A percentile compares a stretch with the other conserved stretches of the same genome.
phyloP scores from a whole-genome alignment of 2,329 filamentous ascomycete species.

The Calonectria leucothoes region DNA sequence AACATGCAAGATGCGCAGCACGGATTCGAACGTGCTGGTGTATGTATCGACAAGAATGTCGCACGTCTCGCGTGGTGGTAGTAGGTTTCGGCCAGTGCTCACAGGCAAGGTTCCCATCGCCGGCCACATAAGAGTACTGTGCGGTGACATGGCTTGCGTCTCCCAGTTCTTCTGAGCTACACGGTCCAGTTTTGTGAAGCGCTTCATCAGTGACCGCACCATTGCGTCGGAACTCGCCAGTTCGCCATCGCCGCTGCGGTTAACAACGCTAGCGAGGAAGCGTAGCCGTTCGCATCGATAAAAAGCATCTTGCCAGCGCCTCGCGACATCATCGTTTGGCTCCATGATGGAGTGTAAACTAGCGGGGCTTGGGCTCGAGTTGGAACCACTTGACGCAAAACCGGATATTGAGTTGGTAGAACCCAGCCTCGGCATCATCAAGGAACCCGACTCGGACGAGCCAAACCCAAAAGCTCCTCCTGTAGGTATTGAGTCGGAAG shows the following conservation, averaged over 20 bases:
- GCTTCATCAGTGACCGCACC: slow-evolving; percentile 12
- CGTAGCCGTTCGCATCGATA: slow-evolving; percentile 5
- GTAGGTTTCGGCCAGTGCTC: slow-evolving; percentile 1
- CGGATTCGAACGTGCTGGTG: slow-evolving; percentile 62
- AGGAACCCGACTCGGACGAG: not conserved
- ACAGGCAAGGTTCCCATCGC: not conserved
- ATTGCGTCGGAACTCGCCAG: not conserved
- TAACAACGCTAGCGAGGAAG: slow-evolving; percentile 1
- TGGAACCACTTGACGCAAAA: not conserved
- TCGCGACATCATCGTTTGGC: not conserved
- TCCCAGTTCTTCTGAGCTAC: slow-evolving; percentile 5
- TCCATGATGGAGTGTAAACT: not conserved
- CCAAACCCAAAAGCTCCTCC: not conserved
- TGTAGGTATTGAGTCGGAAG: not conserved
- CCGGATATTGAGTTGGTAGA: not conserved
- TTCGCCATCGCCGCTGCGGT: not conserved
- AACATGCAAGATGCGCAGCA: slow-evolving; percentile 64
- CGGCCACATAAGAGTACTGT: slow-evolving; percentile 7
- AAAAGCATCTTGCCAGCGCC: slow-evolving; percentile 13
- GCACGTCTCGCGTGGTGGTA: slow-evolving; percentile 40
- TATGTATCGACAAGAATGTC: slow-evolving; percentile 60
- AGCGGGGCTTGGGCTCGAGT: not conserved
- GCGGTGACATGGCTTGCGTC: slow-evolving; percentile 1
- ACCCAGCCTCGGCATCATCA: not conserved
- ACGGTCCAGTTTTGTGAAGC: slow-evolving; percentile 1